Evolutionary conservation across 148 eudicot genomes (phyloP), one percentile per base, ranked within the genome.

Genomic region (Selenicereus undatus): DNA sequence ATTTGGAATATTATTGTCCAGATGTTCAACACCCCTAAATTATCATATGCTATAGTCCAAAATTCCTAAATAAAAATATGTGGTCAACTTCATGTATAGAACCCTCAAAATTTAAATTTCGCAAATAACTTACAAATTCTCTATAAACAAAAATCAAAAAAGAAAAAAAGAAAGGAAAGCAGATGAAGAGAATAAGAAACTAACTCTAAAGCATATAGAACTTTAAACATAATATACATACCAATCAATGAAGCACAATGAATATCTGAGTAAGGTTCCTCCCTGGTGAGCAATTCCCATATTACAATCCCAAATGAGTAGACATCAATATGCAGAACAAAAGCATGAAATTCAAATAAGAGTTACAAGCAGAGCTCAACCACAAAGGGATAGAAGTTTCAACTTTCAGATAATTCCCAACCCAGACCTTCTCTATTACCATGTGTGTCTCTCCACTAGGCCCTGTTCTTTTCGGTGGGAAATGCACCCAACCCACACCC

Each of bases 281-380:
- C 97, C 64, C 99, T 97, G 32, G 99, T 95, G 43, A 95, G 94
- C 89, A 95, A 82, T 76, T 95, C 99, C 99, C 99, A 95, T 97
- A 95, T 95, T 70, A 92, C 97, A 75, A 95, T 91, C 80, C 97
- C 99, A 84, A 93, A 95, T 36, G 99, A 95, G 83, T 92, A 95
- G 51, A 95, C 97, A 87, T 95, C 99, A 85, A 95, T 91, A 97
- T 95, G 75, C 21, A 32, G 65, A 76, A 84, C 22, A 17, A 42
- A 24, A 71, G 65, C 60, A 60, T 14, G 71, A 73, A 45, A 62
- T 27, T 76, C 50, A 56, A 17, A 16, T 50, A n/a, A n/a, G 21
- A 70, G 60, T 2, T 21, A 11, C 27, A 45, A 70, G 54, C 14
- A 52, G 73, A 17, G 1, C 20, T 56, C 35, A 72, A 76, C 26